Conservation (phyloP, 2,329 filamentous ascomycete species). For the Cadophora luteo-olivacea region DNA sequence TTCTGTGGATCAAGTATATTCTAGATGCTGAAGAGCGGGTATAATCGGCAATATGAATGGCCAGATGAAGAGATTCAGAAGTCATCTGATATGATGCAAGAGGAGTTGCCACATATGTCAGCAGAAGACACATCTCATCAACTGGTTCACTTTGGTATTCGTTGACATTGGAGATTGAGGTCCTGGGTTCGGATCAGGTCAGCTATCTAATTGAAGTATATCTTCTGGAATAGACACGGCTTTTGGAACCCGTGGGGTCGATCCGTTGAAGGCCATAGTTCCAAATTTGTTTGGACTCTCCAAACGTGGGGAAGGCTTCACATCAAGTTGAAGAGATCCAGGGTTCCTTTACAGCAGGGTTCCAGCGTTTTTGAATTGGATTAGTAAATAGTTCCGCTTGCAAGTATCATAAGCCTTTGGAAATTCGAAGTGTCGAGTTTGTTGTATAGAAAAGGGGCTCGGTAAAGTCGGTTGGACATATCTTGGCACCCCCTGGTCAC, state of each 20-base stretch:
- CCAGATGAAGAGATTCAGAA: background rate
- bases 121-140: too few species aligned
- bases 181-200: background rate
- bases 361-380: too few species aligned
- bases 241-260: too few species aligned
- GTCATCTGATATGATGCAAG: slow-evolving; percentile 9
- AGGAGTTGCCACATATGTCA: background rate
- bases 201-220: background rate
- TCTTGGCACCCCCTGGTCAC: background rate
- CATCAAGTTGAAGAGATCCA: too few species aligned
- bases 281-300: too few species aligned
- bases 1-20: background rate
- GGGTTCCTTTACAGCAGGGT: too few species aligned
- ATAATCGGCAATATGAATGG: background rate
- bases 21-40: background rate
- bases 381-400: background rate
- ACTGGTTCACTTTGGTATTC: too few species aligned
- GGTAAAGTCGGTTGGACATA: background rate
- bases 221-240: too few species aligned
- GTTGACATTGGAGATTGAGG: background rate
- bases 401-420: too few species aligned
- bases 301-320: too few species aligned
- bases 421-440: background rate
- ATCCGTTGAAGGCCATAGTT: too few species aligned
- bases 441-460: background rate